Evolutionary conservation across 306 rosid species (phyloP), one percentile per base, ranked within the genome.

Genomic region (Amphicarpaea edgeworthii): DNA sequence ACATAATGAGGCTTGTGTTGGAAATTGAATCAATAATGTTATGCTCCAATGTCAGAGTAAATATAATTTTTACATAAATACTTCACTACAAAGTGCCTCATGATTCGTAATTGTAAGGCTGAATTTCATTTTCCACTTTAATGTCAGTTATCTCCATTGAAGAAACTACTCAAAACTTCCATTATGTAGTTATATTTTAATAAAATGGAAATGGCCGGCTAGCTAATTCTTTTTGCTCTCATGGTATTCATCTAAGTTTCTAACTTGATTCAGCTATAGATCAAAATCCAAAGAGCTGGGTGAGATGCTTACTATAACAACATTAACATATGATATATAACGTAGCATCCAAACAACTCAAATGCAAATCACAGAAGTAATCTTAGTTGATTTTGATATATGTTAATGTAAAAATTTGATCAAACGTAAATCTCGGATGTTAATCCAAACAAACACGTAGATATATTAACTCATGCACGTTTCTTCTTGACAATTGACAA

Each of bases 11-110:
- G 59, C 59, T 77, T 61, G 79, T 82, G 83, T 87, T 87, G 90
- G 90, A 82, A 87, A 88, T 87, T 82, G 90, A 42, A 76, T 73
- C 83, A 73, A 84, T 79, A 82, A 87, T 87, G 80, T 49, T 68
- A 62, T 61, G 62, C 77, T 40, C 72, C 72, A 16, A 47, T 80
- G 78, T 71, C 90, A 79, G 82, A 72, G 7, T 76, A 79, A 68
- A 79, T 68, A 40, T 24, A 24, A n/a, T 28, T 30, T 68, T 76
- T 45, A 10, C 78, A 72, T 66, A 51, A 60, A 73, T 71, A 54
- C 41, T 58, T 75, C 73, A 66, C 82, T 59, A 58, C 46, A 41
- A 84, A 67, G 15, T 58, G 41, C 45, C 45, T 72, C 80, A 71
- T 77, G 72, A 68, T 16, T 49, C n/a, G 12, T 58, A 40, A 38